phyloP scores from a whole-genome alignment of 2,329 filamentous ascomycete species.

The Pseudocercospora macadamiae region DNA sequence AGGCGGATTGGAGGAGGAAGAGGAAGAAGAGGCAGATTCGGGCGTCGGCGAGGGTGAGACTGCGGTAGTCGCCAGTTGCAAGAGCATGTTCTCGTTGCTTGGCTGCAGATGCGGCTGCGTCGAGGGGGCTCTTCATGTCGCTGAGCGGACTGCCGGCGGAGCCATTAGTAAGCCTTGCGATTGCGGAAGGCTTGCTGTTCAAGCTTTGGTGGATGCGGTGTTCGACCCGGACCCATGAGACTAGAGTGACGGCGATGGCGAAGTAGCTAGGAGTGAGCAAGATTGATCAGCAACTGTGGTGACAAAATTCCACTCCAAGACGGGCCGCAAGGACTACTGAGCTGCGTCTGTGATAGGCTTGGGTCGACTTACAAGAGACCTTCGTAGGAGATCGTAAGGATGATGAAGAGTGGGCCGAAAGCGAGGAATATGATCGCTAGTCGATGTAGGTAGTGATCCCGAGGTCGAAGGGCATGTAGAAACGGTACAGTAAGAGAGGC shows the following conservation, averaged over 20 bases:
- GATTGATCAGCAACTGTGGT: no score
- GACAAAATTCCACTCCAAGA: no score
- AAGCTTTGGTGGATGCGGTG: conserved; percentile 65
- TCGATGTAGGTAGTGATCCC: conserved; percentile 86
- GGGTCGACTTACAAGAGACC: no score
- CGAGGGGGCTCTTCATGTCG: conserved; percentile 36
- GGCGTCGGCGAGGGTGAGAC: conserved; percentile 78
- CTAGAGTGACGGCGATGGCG: conserved; percentile 77
- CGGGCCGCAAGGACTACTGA: no score
- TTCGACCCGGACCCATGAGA: conserved; percentile 92
- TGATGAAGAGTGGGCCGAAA: conserved; percentile 90
- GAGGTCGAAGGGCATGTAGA: conserved; percentile 77
- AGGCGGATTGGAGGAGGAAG: conserved; percentile 89
- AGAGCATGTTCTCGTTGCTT: conserved; percentile 37
- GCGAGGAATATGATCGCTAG: conserved; percentile 87
- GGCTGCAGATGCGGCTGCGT: conserved; percentile 41
- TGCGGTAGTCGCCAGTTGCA: conserved; percentile 56
- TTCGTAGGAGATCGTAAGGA: conserved; percentile 96
- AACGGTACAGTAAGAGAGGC: conserved; percentile 77
- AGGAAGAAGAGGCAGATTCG: conserved; percentile 94
- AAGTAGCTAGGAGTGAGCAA: no score
- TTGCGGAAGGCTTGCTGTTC: conserved; percentile 7
- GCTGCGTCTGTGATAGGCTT: no score
- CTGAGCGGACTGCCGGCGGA: conserved; percentile 13
- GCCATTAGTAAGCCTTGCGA: neutral